phyloP scores from a whole-genome alignment of 2,329 filamentous ascomycete genomes.

The Aspergillus quadrilineatus region DNA sequence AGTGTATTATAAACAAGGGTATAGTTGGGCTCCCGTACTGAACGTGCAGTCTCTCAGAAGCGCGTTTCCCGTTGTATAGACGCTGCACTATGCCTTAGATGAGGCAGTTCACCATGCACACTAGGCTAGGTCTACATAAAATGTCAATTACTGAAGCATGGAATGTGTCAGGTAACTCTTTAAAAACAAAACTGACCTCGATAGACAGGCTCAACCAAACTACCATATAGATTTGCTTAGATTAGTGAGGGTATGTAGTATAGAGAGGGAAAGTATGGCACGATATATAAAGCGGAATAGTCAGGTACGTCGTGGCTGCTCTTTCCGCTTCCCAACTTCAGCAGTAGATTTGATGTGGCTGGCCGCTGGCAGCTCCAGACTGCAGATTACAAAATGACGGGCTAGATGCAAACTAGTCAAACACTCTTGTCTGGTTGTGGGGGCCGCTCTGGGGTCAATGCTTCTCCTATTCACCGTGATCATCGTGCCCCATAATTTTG shows the following conservation, averaged over 20 bases:
- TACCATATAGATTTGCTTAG: background rate
- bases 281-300: too few species aligned
- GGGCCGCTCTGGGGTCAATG: background rate
- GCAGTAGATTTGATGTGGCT: background rate
- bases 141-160: background rate
- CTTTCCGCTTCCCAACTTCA: background rate
- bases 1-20: background rate
- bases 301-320: background rate
- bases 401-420: slow-evolving; percentile 9
- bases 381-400: background rate
- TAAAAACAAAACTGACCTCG: background rate
- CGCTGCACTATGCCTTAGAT: too few species aligned
- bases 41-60: too few species aligned
- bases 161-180: background rate
- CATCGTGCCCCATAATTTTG: background rate
- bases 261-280: background rate
- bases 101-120: too few species aligned
- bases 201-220: background rate
- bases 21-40: too few species aligned
- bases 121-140: background rate
- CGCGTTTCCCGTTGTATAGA: too few species aligned
- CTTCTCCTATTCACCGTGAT: background rate
- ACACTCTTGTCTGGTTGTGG: background rate
- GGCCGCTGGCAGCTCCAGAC: background rate
- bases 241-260: background rate